These are phyloP conservation scores for Aplosporella prunicola DNA, from an alignment of 2,329 filamentous ascomycete species.

Conservation along the genomic window DNA sequence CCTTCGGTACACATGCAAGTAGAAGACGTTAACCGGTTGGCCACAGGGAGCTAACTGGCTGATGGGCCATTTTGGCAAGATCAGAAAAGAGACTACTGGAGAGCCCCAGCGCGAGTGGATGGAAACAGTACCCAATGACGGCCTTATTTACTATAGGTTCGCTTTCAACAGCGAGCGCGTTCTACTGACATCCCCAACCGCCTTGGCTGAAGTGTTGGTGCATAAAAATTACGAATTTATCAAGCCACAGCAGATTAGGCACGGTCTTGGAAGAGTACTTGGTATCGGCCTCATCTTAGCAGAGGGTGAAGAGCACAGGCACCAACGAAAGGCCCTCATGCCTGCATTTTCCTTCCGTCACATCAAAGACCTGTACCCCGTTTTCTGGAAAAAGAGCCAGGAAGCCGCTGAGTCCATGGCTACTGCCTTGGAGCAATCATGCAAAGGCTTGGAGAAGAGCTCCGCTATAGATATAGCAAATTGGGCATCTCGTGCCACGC, in stretches of 20 bases:
- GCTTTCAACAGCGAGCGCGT: slow-evolving; percentile 38
- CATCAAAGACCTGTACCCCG: slow-evolving; percentile 40
- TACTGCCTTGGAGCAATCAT: slow-evolving; percentile 17
- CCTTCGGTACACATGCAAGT: slow-evolving; percentile 27
- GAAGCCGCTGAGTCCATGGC: slow-evolving; percentile 33
- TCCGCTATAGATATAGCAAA: slow-evolving; percentile 35
- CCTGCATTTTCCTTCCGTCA: slow-evolving; percentile 43
- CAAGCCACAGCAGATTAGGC: slow-evolving; percentile 38
- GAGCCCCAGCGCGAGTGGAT: slow-evolving; percentile 43
- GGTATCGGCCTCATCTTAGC: slow-evolving; percentile 67
- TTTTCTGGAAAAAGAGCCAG: slow-evolving; percentile 40
- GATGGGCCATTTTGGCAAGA: slow-evolving; percentile 34
- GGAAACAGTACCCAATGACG: slow-evolving; percentile 45
- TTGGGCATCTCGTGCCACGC: slow-evolving; percentile 43
- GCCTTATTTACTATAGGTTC: slow-evolving; percentile 44
- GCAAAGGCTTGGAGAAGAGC: slow-evolving; percentile 15
- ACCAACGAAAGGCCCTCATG: slow-evolving; percentile 41
- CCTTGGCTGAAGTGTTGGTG: slow-evolving; percentile 40
- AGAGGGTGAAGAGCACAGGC: slow-evolving; percentile 84
- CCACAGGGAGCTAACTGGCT: slow-evolving; percentile 24
- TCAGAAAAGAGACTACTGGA: slow-evolving; percentile 34
- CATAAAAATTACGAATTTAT: slow-evolving; percentile 43
- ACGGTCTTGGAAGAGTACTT: slow-evolving; percentile 52
- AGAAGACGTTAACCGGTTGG: not conserved
- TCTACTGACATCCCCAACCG: slow-evolving; percentile 37